These are phyloP conservation scores for Metschnikowia reukaufii DNA, from an alignment of 805 yeast genomes.

Conservation along the genomic window DNA sequence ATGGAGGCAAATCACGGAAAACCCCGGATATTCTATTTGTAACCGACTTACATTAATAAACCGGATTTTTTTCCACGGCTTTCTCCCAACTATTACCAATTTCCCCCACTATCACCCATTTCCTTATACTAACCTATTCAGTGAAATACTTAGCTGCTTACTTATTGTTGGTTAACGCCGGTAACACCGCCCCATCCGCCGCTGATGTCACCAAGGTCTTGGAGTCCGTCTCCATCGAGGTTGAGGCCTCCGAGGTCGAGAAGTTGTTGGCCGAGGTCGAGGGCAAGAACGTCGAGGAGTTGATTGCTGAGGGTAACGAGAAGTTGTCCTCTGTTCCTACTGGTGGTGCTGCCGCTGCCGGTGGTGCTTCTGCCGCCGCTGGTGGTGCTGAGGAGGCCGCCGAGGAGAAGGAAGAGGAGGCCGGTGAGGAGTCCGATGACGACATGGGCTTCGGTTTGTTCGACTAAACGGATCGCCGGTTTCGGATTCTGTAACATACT, in stretches of 20 bases:
- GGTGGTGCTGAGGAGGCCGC: constrained; percentile 28
- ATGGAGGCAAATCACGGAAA: too few relatives aligned
- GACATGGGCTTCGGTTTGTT: constrained; percentile 37
- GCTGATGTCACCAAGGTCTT: constrained; percentile 42
- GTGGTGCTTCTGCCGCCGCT: constrained; percentile 28
- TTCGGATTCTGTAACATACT: constrained; percentile 14
- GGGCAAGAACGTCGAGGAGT: constrained; percentile 37
- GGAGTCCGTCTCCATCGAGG: constrained; percentile 40
- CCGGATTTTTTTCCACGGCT: too few relatives aligned
- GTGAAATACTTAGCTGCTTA: constrained; percentile 50
- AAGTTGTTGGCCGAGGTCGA: constrained; percentile 37
- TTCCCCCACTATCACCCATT: too few relatives aligned
- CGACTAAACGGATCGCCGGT: constrained; percentile 23
- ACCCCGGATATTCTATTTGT: too few relatives aligned
- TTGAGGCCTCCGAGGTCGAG: constrained; percentile 35
- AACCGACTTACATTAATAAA: too few relatives aligned
- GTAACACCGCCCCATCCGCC: constrained; percentile 45
- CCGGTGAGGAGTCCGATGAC: constrained; percentile 27
- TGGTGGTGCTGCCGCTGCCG: constrained; percentile 33
- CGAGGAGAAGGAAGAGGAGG: constrained; percentile 28
- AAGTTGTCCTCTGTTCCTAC: constrained; percentile 37
- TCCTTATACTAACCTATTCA: constrained; percentile 27
- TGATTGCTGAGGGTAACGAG: constrained; percentile 39
- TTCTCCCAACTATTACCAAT: not conserved
- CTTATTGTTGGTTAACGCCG: constrained; percentile 48